These are phyloP conservation scores for Prototheca wickerhamii DNA, from an alignment of 163 green algal genomes.

Conservation along the genomic window DNA sequence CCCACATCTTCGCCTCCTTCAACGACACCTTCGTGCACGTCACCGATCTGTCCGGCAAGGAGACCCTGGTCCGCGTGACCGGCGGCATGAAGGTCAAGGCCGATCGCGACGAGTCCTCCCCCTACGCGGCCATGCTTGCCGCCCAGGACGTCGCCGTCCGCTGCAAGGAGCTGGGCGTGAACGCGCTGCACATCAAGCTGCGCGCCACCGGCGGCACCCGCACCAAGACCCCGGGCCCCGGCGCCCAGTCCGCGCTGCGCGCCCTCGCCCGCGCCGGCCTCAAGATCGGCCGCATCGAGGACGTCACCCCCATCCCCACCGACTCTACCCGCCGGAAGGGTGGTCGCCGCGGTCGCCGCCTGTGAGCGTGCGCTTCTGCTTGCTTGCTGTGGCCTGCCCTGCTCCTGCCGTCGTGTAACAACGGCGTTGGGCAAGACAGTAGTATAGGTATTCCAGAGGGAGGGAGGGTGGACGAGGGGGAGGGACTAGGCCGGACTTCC, in stretches of 20 bases:
- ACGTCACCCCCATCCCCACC: slow-evolving; percentile 98
- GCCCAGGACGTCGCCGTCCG: slow-evolving; percentile 87
- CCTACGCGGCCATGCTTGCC: slow-evolving; percentile 99
- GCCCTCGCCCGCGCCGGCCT: slow-evolving; percentile 93
- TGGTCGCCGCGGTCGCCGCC: slow-evolving; percentile 83
- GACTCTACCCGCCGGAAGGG: slow-evolving; percentile 93
- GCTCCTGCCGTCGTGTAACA: too few species aligned
- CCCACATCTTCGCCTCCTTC: slow-evolving; percentile 99
- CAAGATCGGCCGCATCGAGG: slow-evolving; percentile 99
- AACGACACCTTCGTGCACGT: slow-evolving; percentile 99
- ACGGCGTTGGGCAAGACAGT: too few species aligned
- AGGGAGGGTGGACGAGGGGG: too few species aligned
- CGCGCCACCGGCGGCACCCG: slow-evolving; percentile 97
- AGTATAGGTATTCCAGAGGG: too few species aligned
- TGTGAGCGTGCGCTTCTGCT: slow-evolving; percentile 39
- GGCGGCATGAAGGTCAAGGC: slow-evolving; percentile 99
- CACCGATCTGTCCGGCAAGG: slow-evolving; percentile 97
- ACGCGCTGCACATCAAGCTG: slow-evolving; percentile 98
- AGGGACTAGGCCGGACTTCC: too few species aligned
- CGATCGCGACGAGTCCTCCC: slow-evolving; percentile 97
- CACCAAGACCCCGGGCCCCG: slow-evolving; percentile 98
- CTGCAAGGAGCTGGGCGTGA: slow-evolving; percentile 97
- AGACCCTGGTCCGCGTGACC: slow-evolving; percentile 94
- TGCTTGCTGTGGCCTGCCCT: background rate
- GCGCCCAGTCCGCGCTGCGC: slow-evolving; percentile 92